These are phyloP conservation scores for Aspergillus latus DNA, from an alignment of 2,329 filamentous ascomycete species.

Conservation along the genomic window DNA sequence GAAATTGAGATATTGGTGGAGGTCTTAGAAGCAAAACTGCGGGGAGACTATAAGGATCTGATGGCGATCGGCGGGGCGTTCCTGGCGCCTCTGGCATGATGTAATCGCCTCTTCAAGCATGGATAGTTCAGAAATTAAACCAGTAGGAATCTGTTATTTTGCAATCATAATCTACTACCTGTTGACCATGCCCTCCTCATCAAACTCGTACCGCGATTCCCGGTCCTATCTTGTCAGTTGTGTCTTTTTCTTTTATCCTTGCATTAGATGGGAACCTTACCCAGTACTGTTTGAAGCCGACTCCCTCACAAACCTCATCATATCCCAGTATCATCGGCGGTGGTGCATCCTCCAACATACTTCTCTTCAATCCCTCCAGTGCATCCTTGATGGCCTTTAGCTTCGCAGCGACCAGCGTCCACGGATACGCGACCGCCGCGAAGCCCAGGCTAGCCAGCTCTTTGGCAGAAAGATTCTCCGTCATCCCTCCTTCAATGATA, in stretches of 20 bases:
- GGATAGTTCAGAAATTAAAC: too few relatives aligned
- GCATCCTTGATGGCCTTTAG: slow-evolving; percentile 40
- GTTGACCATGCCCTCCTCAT: slow-evolving; percentile 11
- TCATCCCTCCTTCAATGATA: slow-evolving; percentile 46
- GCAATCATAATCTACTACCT: neutral
- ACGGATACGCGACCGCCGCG: slow-evolving; percentile 46
- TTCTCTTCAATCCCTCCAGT: slow-evolving; percentile 42
- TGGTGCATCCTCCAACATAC: slow-evolving; percentile 44
- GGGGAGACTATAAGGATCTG: neutral
- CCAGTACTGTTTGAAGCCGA: slow-evolving; percentile 49
- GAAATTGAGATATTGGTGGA: neutral
- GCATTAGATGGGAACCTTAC: slow-evolving; percentile 19
- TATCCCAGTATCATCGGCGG: slow-evolving; percentile 48
- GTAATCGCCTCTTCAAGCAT: neutral
- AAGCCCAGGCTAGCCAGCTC: slow-evolving; percentile 44
- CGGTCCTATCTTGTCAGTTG: slow-evolving; percentile 17
- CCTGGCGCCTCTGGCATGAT: neutral
- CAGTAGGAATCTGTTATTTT: neutral
- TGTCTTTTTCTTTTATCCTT: slow-evolving; percentile 23
- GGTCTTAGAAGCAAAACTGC: neutral
- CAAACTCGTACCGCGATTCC: slow-evolving; percentile 25
- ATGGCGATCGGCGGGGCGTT: neutral
- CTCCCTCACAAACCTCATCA: slow-evolving; percentile 47
- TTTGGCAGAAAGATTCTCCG: slow-evolving; percentile 42
- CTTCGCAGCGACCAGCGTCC: slow-evolving; percentile 47